Percentiles rank a stretch among this genome's conserved stretches.
phyloP scores from a whole-genome alignment of 305 asterid genomes.

The Rubia peregrina region DNA sequence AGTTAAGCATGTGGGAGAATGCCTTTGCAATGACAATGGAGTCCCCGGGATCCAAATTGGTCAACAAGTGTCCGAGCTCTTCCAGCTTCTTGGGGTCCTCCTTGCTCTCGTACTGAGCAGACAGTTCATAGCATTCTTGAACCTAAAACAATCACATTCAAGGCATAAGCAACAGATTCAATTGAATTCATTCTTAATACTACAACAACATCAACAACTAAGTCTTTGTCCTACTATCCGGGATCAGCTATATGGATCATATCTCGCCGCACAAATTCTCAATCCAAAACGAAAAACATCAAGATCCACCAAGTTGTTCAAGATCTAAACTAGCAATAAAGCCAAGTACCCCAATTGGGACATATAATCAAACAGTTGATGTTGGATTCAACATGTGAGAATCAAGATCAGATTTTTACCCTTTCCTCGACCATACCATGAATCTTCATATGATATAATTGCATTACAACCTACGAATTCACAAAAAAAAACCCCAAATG shows the following conservation, averaged over 20 bases:
- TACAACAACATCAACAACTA: neutral
- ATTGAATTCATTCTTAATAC: neutral
- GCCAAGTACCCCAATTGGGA: neutral
- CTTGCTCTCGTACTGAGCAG: slow-evolving; percentile 79
- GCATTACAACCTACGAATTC: neutral
- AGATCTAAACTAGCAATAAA: neutral
- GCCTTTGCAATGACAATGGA: slow-evolving; percentile 88
- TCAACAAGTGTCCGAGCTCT: slow-evolving; percentile 78
- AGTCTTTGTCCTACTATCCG: no score
- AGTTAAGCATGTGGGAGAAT: slow-evolving; percentile 92
- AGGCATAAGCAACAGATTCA: slow-evolving; percentile 4
- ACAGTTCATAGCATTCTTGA: slow-evolving; percentile 89
- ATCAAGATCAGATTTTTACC: slow-evolving; percentile 17
- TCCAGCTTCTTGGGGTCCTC: slow-evolving; percentile 67
- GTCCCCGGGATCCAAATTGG: slow-evolving; percentile 93
- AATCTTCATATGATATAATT: neutral
- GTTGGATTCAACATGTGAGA: slow-evolving; percentile 9
- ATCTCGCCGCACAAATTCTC: neutral
- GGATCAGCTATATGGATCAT: no score
- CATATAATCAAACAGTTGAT: neutral
- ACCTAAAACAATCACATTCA: slow-evolving; percentile 39
- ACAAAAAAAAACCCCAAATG: neutral
- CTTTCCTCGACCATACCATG: neutral
- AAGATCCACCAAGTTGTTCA: neutral
- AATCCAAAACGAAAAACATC: neutral